Evolutionary conservation across 129 eudicot genomes (phyloP).

Genomic region (Solidago caesia): DNA sequence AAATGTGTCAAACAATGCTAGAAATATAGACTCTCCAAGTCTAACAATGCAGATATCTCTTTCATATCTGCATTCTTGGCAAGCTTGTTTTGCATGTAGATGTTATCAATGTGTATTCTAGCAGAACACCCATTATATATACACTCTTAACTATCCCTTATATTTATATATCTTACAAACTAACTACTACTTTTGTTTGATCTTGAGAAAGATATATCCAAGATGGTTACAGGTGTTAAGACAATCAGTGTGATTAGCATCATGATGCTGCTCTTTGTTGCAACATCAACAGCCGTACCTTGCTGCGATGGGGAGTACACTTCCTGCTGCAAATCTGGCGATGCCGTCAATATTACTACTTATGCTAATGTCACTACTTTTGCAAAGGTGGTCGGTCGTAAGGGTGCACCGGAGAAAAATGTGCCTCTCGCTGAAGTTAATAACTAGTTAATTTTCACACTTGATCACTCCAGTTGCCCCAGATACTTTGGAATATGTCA

Average conservation of each 20-base stretch:
- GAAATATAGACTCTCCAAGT: not conserved
- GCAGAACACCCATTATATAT: conserved; percentile 4
- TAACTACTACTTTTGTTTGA: not conserved
- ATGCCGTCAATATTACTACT: not conserved
- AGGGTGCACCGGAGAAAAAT: not conserved
- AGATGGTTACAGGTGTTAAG: conserved; percentile 18
- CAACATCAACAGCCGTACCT: conserved; percentile 6
- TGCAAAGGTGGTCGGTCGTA: conserved; percentile 1
- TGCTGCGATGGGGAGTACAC: conserved; percentile 25
- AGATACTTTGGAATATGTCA: not conserved
- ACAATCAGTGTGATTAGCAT: conserved; percentile 12
- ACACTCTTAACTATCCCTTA: not conserved
- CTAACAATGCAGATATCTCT: conserved; percentile 15
- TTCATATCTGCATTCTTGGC: conserved; percentile 1
- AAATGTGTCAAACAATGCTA: conserved; percentile 8
- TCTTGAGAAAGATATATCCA: not conserved
- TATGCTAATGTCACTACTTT: conserved; percentile 2
- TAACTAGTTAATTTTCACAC: not conserved
- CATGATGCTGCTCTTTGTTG: conserved; percentile 9
- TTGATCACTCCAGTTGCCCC: not conserved
- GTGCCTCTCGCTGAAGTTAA: not conserved
- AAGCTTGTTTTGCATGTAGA: not conserved
- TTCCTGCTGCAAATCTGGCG: not conserved
- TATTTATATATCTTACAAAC: not conserved
- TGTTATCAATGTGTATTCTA: conserved; percentile 2